phyloP scores from a whole-genome alignment of 2,329 filamentous ascomycete genomes.

The Periconia macrospinosa region DNA sequence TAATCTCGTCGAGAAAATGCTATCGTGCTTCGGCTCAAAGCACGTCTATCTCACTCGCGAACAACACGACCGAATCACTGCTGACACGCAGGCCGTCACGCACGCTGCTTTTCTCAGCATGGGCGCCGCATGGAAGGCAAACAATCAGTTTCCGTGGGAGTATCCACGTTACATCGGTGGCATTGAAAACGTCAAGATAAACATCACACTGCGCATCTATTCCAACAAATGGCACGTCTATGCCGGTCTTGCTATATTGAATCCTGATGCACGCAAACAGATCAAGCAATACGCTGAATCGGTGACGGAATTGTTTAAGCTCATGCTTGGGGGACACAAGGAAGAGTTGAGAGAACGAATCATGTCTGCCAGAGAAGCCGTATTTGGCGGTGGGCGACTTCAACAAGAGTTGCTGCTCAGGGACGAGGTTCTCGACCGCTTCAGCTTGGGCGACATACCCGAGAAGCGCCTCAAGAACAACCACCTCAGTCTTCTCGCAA shows the following conservation, averaged over 20 bases:
- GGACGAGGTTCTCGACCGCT: slow-evolving; percentile 83
- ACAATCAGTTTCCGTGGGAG: slow-evolving; percentile 96
- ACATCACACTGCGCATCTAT: slow-evolving; percentile 96
- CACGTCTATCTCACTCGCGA: slow-evolving; percentile 84
- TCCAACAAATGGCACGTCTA: slow-evolving; percentile 99
- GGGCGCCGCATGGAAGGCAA: slow-evolving; percentile 97
- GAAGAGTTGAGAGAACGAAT: slow-evolving; percentile 75
- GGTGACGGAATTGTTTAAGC: slow-evolving; percentile 92
- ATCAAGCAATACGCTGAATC: slow-evolving; percentile 92
- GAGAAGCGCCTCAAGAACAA: slow-evolving; percentile 80
- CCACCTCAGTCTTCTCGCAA: slow-evolving; percentile 88
- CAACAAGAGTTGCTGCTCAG: slow-evolving; percentile 71
- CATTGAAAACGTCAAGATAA: slow-evolving; percentile 99
- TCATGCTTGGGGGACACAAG: slow-evolving; percentile 86
- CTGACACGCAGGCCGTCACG: slow-evolving; percentile 96
- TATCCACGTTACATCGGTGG: slow-evolving; percentile 93
- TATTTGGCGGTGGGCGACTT: slow-evolving; percentile 59
- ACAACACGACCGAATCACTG: slow-evolving; percentile 94
- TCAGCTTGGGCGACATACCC: slow-evolving; percentile 74
- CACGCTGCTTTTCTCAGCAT: slow-evolving; percentile 95
- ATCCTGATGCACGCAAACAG: slow-evolving; percentile 87
- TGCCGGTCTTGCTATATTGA: slow-evolving; percentile 93
- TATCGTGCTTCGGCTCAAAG: slow-evolving; percentile 82
- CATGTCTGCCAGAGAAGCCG: slow-evolving; percentile 74
- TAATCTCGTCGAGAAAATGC: slow-evolving; percentile 75